phyloP scores from a whole-genome alignment of 257 asterid species.

The Jasminum sambac region DNA sequence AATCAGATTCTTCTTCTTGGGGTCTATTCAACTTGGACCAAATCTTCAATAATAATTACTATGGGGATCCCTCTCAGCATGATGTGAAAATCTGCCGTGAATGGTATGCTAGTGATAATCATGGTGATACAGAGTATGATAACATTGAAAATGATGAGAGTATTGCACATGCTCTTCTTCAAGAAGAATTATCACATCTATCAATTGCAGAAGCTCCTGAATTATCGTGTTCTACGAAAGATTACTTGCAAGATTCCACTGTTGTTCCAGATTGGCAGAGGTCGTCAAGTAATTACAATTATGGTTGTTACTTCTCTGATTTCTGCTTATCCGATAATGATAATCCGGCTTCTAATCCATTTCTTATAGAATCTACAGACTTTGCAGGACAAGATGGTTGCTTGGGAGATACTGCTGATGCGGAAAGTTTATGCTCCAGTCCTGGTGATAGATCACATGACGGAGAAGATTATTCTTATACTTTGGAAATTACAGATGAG shows the following conservation, averaged over 20 bases:
- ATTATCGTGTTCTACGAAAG: slow-evolving; percentile 42
- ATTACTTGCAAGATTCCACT: slow-evolving; percentile 41
- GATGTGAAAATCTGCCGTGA: slow-evolving; percentile 69
- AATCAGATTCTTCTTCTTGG: slow-evolving; percentile 70
- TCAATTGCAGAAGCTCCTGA: slow-evolving; percentile 60
- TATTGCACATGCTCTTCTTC: slow-evolving; percentile 57
- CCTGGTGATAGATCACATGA: slow-evolving; percentile 69
- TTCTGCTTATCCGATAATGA: slow-evolving; percentile 17
- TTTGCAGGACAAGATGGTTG: slow-evolving; percentile 52
- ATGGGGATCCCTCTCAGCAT: slow-evolving; percentile 68
- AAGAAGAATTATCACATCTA: slow-evolving; percentile 61
- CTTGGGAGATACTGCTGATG: slow-evolving; percentile 49
- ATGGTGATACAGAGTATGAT: slow-evolving; percentile 30
- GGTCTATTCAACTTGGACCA: slow-evolving; percentile 57
- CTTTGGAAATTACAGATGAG: slow-evolving; percentile 78
- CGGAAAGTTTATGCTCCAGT: slow-evolving; percentile 65
- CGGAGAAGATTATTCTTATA: slow-evolving; percentile 54
- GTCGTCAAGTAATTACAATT: slow-evolving; percentile 49
- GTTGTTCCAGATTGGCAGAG: slow-evolving; percentile 44
- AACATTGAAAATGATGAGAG: slow-evolving; percentile 55
- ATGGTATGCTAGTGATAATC: slow-evolving; percentile 49
- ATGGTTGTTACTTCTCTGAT: slow-evolving; percentile 37
- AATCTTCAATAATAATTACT: slow-evolving; percentile 68
- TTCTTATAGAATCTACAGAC: slow-evolving; percentile 23
- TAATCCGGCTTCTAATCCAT: slow-evolving; percentile 21